Conservation (phyloP, 345 rosid genomes). For the Tarenaya hassleriana region DNA sequence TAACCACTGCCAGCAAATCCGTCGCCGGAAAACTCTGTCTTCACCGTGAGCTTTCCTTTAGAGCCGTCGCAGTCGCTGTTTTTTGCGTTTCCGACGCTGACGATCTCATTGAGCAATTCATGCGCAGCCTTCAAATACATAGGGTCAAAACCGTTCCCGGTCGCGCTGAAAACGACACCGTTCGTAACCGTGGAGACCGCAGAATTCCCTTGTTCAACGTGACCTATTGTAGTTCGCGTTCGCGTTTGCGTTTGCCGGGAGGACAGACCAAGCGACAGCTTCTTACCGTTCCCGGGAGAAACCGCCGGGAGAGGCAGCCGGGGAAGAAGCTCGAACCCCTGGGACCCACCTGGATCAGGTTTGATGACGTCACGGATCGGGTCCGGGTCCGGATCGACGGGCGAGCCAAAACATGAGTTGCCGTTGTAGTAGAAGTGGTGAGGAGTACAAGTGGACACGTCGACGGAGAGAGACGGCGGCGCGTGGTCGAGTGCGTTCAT, state of each 20-base stretch:
- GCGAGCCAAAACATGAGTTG: conserved; percentile 14
- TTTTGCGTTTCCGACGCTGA: conserved; percentile 38
- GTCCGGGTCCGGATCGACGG: conserved; percentile 7
- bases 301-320: too few relatives aligned
- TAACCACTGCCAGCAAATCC: conserved; percentile 3
- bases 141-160: conserved; percentile 37
- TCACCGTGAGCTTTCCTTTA: conserved; percentile 6
- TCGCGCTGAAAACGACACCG: conserved; percentile 33
- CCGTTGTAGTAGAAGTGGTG: conserved; percentile 15
- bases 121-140: conserved; percentile 66
- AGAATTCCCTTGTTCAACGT: too few relatives aligned
- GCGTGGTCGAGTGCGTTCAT: conserved; percentile 13
- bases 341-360: too few relatives aligned
- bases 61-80: not conserved
- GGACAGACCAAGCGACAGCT: too few relatives aligned
- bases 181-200: too few relatives aligned
- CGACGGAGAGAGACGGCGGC: too few relatives aligned
- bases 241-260: too few relatives aligned
- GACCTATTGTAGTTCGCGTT: conserved; percentile 14
- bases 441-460: conserved; percentile 5
- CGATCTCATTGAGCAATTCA: conserved; percentile 68
- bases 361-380: too few relatives aligned
- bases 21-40: conserved; percentile 11
- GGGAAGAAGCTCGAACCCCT: too few relatives aligned
- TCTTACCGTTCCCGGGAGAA: too few relatives aligned